Evolutionary conservation across 192 early-diverging fungal genomes (phyloP).

Genomic region (Endogone sp.): DNA sequence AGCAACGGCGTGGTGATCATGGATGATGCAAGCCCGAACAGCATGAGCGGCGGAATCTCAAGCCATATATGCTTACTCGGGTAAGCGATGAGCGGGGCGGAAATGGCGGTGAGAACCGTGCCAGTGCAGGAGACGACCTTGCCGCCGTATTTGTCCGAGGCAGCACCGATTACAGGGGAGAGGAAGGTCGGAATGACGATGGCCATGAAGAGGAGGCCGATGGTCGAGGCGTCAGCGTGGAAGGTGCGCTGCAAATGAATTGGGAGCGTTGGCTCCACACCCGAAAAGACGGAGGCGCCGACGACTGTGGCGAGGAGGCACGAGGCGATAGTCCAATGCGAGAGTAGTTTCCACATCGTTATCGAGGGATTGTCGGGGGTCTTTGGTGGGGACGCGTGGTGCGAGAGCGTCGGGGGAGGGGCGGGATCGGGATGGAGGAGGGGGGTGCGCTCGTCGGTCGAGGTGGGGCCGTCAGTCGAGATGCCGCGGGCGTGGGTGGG

Average conservation of each 20-base stretch:
- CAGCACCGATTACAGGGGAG: conserved; percentile 51
- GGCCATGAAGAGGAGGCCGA: conserved; percentile 61
- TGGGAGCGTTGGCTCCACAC: conserved; percentile 54
- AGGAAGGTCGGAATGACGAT: conserved; percentile 67
- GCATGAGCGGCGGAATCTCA: conserved; percentile 38
- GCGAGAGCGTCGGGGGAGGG: too few species aligned
- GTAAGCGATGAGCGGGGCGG: conserved; percentile 36
- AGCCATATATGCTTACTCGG: conserved; percentile 25
- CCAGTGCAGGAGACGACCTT: conserved; percentile 40
- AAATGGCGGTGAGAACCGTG: conserved; percentile 42
- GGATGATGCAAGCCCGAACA: conserved; percentile 51
- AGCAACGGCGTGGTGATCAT: conserved; percentile 59
- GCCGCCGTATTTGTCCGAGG: conserved; percentile 43
- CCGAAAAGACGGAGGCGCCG: conserved; percentile 48
- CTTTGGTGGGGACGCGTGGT: background rate
- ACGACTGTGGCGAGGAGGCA: conserved; percentile 39
- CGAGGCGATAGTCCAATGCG: conserved; percentile 41
- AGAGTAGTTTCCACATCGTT: conserved; percentile 39
- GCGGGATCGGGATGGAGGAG: background rate
- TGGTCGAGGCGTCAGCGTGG: conserved; percentile 29
- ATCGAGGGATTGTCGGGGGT: conserved; percentile 3
- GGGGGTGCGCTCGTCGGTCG: background rate
- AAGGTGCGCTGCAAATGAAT: conserved; percentile 40
- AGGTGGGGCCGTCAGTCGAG: background rate
- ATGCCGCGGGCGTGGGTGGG: background rate